These are phyloP conservation scores for Yamadazyma buinensis DNA, from an alignment of 1,139 yeast species.

Conservation along the genomic window DNA sequence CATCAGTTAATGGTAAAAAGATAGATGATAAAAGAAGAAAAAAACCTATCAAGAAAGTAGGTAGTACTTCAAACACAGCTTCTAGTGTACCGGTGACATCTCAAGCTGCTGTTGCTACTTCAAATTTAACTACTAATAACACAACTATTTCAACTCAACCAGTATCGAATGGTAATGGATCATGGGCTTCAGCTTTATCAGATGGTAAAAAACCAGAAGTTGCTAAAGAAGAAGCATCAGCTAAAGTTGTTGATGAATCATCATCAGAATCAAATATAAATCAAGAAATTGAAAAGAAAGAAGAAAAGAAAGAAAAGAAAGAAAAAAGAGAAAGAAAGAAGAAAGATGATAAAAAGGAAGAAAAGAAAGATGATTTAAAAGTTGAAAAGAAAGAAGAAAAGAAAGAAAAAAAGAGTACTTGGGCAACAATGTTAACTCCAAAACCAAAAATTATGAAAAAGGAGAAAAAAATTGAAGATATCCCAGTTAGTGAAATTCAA, in stretches of 20 bases:
- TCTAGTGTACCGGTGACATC: neutral
- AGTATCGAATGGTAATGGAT: conserved; percentile 23
- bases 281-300: conserved; percentile 7
- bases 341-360: neutral
- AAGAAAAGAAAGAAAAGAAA: conserved; percentile 25
- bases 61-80: neutral
- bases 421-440: conserved; percentile 63
- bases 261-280: neutral
- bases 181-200: conserved; percentile 53
- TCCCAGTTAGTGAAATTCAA: conserved; percentile 15
- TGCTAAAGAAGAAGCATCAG: conserved; percentile 6
- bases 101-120: neutral
- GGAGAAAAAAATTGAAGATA: conserved; percentile 11
- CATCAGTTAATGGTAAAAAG: neutral
- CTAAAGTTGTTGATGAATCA: conserved; percentile 10
- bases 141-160: conserved; percentile 16
- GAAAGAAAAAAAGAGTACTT: conserved; percentile 23
- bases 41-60: conserved; percentile 7
- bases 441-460: conserved; percentile 27
- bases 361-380: neutral
- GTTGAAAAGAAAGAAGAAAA: conserved; percentile 25
- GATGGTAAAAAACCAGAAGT: conserved; percentile 29
- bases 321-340: conserved; percentile 14
- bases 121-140: neutral
- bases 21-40: conserved; percentile 5